Evolutionary conservation across 768 basidiomycete species (phyloP).

Genomic region (Asterophora lycoperdoides): DNA sequence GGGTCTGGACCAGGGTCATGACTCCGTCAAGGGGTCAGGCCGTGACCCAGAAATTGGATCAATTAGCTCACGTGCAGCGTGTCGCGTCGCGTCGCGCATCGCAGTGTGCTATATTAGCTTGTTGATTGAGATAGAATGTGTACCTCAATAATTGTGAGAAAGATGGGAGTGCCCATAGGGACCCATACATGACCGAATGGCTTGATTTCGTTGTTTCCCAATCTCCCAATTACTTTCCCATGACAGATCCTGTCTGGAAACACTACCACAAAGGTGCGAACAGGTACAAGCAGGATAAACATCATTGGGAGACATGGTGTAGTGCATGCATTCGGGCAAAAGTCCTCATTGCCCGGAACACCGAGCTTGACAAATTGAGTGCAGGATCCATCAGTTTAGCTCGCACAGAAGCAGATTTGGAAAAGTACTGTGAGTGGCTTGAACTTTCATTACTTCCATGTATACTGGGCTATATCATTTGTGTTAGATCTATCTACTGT

Average conservation of each 20-base stretch:
- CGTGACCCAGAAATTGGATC: not conserved
- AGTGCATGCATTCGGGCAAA: not conserved
- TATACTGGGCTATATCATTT: not conserved
- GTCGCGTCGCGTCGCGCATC: not conserved
- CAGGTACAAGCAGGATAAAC: not conserved
- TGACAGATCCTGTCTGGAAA: slow-evolving; percentile 1
- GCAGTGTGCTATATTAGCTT: not conserved
- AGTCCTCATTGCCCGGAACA: not conserved
- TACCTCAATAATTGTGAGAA: not conserved
- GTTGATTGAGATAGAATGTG: not conserved
- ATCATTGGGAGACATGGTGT: slow-evolving; percentile 2
- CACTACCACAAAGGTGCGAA: not conserved
- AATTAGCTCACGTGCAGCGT: not conserved
- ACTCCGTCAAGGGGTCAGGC: not conserved
- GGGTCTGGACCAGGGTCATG: not conserved
- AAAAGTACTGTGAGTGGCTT: not conserved
- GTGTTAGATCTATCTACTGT: not conserved
- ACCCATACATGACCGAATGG: not conserved
- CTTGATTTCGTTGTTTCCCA: not conserved
- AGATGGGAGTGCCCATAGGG: not conserved
- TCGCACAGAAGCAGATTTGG: not conserved
- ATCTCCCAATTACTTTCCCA: not conserved
- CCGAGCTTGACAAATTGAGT: not conserved
- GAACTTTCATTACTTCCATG: not conserved
- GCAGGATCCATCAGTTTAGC: not conserved